Base-by-base conservation (phyloP, 2,329 filamentous ascomycete species). In the Periconia macrospinosa region DNA sequence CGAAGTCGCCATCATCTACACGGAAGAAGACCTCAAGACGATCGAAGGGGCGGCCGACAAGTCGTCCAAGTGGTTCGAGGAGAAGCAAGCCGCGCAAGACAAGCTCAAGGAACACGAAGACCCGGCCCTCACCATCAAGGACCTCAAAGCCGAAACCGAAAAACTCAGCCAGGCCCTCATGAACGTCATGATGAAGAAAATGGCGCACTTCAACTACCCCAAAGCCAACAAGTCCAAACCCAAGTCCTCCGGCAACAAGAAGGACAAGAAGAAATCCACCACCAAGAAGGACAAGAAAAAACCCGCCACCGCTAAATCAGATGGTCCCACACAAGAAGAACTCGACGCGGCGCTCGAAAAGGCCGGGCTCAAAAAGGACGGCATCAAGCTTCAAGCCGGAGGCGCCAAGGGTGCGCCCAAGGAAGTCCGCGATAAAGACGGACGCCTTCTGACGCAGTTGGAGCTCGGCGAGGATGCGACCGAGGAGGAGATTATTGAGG, bases 41-140 rank as follows among this genome's bases (percentile, higher is more conserved):
- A 78, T 94, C 20, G 82, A 86, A 48, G 80, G 83, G 11, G 76
- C 86, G 17, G 84, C 87, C 66, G 82, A 85, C 27, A 81, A 83
- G 14, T 84, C 87, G 17, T 77, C 81, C 15, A 79, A 82, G 18
- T 99, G 93, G 93, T 80, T 99, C 18, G 83, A 86, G 30, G 83
- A 88, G 59, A 88, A 89, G 69, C 76, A 90, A 45, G 78, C 81
- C 2, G 82, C 83, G 62, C 93, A 97, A 74, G 83, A 86, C 30
- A 86, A 85, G 61, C 83, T 96, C 2, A 76, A 81, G n/a, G 76
- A 80, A 2, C 86, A 86, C 2, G 90, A 91, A 10, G 86, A 97
- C 60, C 90, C 93, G 0, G 86, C 87, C 1, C 79, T 97, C 9
- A 81, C 88, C 0, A 78, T 86, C 60, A 86, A 87, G 67, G 92